Base-by-base conservation (phyloP, 108 stramenopile genomes). In the Skeletonema potamos region DNA sequence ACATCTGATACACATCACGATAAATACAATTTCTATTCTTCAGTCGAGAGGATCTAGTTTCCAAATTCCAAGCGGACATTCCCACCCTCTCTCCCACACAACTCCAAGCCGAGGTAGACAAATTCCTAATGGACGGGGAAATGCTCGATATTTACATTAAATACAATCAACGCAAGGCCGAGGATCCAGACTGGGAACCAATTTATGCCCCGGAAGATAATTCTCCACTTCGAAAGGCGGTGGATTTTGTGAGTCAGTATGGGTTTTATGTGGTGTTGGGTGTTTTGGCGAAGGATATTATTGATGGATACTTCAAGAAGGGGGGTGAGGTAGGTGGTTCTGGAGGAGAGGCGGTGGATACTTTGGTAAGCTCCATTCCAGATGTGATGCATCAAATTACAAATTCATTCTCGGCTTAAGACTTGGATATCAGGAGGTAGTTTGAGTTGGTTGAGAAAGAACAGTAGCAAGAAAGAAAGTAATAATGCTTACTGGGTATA, bases 121-220 rank as follows among this genome's bases (percentile, higher is more conserved):
- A 80, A 76, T 92, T 89, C 64, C 70, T 92, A 58, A 72, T 94
- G 74, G 93, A 94, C 61, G 74, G 74, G 4, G 93, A 94, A 81
- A 90, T 87, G 79, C 81, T 94, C 51, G 81, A 90, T 29, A 54
- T 82, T 11, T 86, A 72, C 55, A 85, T 92, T 62, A 82, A 82
- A 76, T 94, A 76, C 68, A 58, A 77, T 24, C 81, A 86, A 59
- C 73, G 76, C 20, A 88, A 86, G 63, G 74, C 61, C n/a, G 81
- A 85, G 58, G 84, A 89, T 72, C 91, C 89, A 17, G 43, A 34
- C 3, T 80, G 79, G 79, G 79, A 80, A 64, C 79, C 79, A 8
- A 6, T 58, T 22, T 67, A 67, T 27, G 65, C 74, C 6, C 44
- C 64, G 46, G 67, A 73, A 39, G 68, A 77, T 60, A 46, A 68